Conservation (phyloP, 257 asterid genomes). For the Solanum sparsipilum region DNA sequence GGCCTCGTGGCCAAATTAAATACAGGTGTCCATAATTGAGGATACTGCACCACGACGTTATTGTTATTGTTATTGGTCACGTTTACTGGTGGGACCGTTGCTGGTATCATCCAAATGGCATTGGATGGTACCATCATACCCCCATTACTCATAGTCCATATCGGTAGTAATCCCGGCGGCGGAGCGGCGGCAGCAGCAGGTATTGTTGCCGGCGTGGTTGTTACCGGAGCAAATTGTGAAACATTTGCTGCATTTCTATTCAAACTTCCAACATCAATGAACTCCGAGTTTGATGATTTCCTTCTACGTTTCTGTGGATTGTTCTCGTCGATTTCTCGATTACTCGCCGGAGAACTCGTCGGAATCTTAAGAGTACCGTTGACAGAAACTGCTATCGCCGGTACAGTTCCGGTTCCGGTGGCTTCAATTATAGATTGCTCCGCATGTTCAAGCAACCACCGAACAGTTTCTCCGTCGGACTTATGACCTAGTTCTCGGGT, state of each 20-base stretch:
- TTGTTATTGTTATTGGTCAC: background rate
- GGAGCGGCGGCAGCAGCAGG: background rate
- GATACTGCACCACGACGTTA: background rate
- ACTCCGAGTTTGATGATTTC: background rate
- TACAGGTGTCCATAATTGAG: background rate
- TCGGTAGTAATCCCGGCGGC: background rate
- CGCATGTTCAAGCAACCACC: slow-evolving; percentile 7
- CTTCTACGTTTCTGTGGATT: background rate
- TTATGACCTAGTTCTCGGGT: slow-evolving; percentile 2
- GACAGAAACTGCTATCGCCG: background rate
- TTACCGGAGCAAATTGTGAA: background rate
- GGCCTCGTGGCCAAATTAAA: background rate
- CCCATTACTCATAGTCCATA: background rate
- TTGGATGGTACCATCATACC: background rate
- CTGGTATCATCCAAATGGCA: background rate
- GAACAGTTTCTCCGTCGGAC: slow-evolving; percentile 3
- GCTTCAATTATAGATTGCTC: background rate
- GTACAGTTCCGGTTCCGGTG: slow-evolving; percentile 1
- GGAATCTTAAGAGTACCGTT: background rate
- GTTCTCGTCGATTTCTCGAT: background rate
- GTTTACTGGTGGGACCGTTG: background rate
- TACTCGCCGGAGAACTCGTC: background rate
- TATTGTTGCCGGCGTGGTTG: background rate
- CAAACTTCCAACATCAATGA: background rate
- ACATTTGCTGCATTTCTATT: background rate